Percentiles rank a stretch among this genome's conserved stretches.
Conservation (phyloP, 352 stramenopile genomes). For the Blastocystis sp. region DNA sequence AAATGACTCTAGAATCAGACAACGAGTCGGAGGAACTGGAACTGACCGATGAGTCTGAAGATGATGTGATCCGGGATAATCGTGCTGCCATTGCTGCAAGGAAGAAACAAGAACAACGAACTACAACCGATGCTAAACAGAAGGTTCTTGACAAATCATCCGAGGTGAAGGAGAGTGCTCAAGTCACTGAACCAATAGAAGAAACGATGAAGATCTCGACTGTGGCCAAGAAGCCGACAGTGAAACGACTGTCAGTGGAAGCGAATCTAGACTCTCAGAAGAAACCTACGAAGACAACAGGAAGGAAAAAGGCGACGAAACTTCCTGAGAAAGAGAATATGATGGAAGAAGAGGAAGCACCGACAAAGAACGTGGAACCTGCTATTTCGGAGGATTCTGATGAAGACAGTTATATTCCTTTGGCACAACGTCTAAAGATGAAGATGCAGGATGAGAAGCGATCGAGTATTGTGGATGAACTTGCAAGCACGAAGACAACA, state of each 20-base stretch:
- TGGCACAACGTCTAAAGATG: conserved; percentile 37
- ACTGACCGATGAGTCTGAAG: background rate
- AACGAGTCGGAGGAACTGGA: background rate
- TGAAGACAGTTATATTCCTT: conserved; percentile 21
- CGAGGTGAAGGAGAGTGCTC: conserved; percentile 4
- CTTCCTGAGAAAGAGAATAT: background rate
- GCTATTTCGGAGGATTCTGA: conserved; percentile 16
- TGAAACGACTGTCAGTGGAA: background rate
- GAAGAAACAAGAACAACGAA: conserved; percentile 34
- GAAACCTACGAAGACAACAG: background rate
- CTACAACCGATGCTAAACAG: conserved; percentile 4
- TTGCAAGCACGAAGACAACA: conserved; percentile 22
- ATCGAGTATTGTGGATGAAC: conserved; percentile 9
- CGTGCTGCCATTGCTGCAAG: conserved; percentile 10
- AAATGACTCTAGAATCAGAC: conserved; percentile 31
- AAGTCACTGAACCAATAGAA: conserved; percentile 63
- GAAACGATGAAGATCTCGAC: background rate
- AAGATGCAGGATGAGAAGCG: conserved; percentile 25
- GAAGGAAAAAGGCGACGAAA: background rate
- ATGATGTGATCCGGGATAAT: conserved; percentile 54
- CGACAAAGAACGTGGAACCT: background rate
- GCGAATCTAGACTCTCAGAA: background rate
- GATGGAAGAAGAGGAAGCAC: background rate
- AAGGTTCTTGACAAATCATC: conserved; percentile 6
- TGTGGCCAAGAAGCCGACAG: background rate